phyloP scores from a whole-genome alignment of 164 flowering plant species.

The Magnolia sinica region DNA sequence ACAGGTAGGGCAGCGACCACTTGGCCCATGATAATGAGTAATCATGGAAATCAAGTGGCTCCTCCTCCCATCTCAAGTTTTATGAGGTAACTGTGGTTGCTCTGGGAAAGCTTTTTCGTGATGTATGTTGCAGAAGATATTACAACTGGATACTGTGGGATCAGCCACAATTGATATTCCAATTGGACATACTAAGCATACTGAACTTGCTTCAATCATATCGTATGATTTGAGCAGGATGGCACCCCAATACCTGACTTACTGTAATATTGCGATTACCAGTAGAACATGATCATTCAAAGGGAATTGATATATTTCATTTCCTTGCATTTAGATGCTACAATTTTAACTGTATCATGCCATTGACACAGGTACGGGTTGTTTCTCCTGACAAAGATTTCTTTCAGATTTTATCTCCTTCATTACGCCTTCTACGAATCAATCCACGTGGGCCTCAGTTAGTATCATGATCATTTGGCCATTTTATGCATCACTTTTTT shows the following conservation, averaged over 20 bases:
- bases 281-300: background rate
- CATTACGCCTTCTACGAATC: conserved; percentile 80
- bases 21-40: background rate
- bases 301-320: background rate
- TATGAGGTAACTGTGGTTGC: too few relatives aligned
- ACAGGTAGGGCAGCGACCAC: background rate
- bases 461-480: conserved; percentile 27
- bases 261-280: too few relatives aligned
- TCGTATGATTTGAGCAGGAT: conserved; percentile 1
- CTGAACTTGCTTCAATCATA: background rate
- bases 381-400: conserved; percentile 99
- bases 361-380: conserved; percentile 66
- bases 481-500: background rate
- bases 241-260: background rate
- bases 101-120: too few relatives aligned
- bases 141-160: too few relatives aligned
- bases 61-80: too few relatives aligned
- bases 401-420: conserved; percentile 91
- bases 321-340: background rate
- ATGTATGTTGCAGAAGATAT: too few relatives aligned
- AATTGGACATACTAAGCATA: too few relatives aligned
- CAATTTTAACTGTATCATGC: background rate
- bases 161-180: too few relatives aligned
- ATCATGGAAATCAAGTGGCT: too few relatives aligned
- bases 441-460: conserved; percentile 90